phyloP scores from a whole-genome alignment of 2,329 filamentous ascomycete species.

The Aureobasidium leucospermi region DNA sequence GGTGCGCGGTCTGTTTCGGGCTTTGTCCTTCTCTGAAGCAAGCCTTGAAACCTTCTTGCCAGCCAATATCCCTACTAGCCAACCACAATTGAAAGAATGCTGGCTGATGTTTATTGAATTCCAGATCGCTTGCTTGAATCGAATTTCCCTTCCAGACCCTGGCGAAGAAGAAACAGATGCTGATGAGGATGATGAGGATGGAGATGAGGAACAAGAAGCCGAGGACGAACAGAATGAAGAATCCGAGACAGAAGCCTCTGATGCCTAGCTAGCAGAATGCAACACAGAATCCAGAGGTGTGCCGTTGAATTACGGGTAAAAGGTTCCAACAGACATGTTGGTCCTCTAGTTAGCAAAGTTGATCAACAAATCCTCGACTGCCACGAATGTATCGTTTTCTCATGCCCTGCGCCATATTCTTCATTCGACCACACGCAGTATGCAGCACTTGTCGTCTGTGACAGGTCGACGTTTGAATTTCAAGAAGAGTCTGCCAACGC shows the following conservation, averaged over 20 bases:
- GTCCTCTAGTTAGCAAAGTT: background rate
- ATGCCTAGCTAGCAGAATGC: background rate
- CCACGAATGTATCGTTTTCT: constrained; percentile 6
- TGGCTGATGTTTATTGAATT: background rate
- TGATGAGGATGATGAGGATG: constrained; percentile 19
- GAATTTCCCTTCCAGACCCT: constrained; percentile 43
- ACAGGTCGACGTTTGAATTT: constrained; percentile 2
- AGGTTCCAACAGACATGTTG: background rate
- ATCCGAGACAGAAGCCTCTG: constrained; percentile 10
- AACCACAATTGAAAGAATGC: background rate
- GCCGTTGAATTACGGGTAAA: background rate
- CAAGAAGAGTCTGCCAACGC: constrained; percentile 10
- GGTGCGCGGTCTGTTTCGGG: constrained; percentile 10
- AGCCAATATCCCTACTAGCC: background rate
- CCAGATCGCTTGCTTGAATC: constrained; percentile 45
- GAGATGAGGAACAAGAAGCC: constrained; percentile 20
- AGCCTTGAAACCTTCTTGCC: background rate
- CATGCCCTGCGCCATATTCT: constrained; percentile 1
- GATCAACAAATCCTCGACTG: constrained; percentile 3
- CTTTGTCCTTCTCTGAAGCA: background rate
- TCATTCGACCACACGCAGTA: background rate
- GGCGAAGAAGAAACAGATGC: constrained; percentile 21
- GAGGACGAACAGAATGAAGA: constrained; percentile 23
- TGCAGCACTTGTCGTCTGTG: constrained; percentile 8
- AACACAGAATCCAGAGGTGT: background rate